These are phyloP conservation scores for Arthrobotrys sphaeroides DNA, from an alignment of 2,329 filamentous ascomycete genomes.

Conservation along the genomic window DNA sequence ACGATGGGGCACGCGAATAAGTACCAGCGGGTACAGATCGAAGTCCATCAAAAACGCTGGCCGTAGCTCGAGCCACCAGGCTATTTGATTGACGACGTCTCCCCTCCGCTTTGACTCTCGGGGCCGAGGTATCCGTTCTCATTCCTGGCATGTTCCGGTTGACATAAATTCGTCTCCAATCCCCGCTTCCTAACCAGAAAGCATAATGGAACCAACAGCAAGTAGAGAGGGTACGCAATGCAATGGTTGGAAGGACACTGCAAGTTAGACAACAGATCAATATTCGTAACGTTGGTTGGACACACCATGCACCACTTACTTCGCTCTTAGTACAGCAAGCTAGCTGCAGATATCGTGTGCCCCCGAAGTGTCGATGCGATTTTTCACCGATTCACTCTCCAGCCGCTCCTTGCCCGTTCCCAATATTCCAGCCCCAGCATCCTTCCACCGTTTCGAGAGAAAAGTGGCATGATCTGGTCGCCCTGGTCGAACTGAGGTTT, in stretches of 20 bases:
- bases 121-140: not conserved
- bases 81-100: not conserved
- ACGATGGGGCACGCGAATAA: not conserved
- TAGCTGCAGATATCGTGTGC: not conserved
- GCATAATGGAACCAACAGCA: not conserved
- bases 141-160: constrained; percentile 9
- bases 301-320: not conserved
- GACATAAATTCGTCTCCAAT: not conserved
- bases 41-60: not conserved
- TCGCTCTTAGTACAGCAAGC: not conserved
- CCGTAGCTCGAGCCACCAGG: not conserved
- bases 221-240: not conserved
- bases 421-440: not conserved
- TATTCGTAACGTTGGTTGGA: not conserved
- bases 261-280: too few relatives aligned
- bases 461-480: constrained; percentile 1
- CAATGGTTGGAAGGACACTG: constrained; percentile 9
- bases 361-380: not conserved
- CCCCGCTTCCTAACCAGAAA: not conserved
- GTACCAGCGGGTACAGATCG: not conserved
- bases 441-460: not conserved
- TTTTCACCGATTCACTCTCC: not conserved
- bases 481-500: not conserved
- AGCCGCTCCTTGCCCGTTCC: not conserved
- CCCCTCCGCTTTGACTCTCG: not conserved